Conservation (phyloP, 83 land plant species). For the Picea abies region DNA sequence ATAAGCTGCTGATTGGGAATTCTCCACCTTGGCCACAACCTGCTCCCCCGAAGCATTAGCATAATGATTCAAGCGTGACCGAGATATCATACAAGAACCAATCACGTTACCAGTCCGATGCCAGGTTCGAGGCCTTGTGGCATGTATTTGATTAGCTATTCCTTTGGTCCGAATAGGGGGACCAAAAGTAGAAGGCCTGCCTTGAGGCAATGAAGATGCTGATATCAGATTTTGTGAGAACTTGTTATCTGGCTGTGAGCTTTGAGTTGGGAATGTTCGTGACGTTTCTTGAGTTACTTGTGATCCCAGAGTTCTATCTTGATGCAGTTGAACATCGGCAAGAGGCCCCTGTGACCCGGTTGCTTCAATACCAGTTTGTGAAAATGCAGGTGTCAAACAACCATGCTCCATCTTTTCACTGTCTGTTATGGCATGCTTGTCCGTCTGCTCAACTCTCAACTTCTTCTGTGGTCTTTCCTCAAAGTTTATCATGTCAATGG, state of each 20-base stretch:
- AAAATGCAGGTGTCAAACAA: not conserved
- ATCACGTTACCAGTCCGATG: conserved; percentile 27
- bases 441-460: not conserved
- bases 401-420: not conserved
- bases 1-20: conserved; percentile 41
- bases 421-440: not conserved
- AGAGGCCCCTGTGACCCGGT: not conserved
- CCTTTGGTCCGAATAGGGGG: conserved; percentile 1
- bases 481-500: not conserved
- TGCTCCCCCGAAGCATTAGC: conserved; percentile 17
- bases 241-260: not conserved
- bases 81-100: conserved; percentile 5
- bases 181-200: not conserved
- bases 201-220: not conserved
- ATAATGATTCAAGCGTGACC: not conserved
- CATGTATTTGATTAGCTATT: conserved; percentile 4
- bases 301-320: not conserved
- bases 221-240: not conserved
- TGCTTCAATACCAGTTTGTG: not conserved
- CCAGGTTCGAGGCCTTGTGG: conserved; percentile 47
- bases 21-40: conserved; percentile 18
- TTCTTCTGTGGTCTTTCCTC: not conserved
- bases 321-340: not conserved
- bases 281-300: not conserved
- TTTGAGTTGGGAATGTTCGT: not conserved